phyloP scores from a whole-genome alignment of 139 green algal genomes.

The Yamagishiella unicocca region DNA sequence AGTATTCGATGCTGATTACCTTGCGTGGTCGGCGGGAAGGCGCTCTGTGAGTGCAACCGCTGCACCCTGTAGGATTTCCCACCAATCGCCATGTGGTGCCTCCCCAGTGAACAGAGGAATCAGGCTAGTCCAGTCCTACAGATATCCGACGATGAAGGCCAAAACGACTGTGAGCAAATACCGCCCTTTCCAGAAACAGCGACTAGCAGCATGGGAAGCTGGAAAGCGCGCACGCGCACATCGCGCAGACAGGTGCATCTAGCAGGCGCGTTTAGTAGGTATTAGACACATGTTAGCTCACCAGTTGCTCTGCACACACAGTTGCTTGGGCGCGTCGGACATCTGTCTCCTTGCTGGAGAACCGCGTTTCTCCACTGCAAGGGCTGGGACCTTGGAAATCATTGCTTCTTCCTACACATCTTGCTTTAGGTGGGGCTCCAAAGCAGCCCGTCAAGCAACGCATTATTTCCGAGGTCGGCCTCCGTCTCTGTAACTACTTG shows the following conservation, averaged over 20 bases:
- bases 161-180: no score
- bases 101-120: background rate
- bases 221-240: background rate
- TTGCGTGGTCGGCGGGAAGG: background rate
- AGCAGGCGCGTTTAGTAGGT: no score
- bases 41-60: background rate
- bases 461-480: background rate
- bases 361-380: background rate
- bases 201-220: background rate
- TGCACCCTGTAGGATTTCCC: constrained; percentile 2
- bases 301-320: background rate
- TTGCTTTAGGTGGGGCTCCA: background rate
- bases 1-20: no score
- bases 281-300: no score
- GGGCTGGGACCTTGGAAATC: background rate
- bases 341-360: background rate
- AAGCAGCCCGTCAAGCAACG: constrained; percentile 6
- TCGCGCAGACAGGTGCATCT: no score
- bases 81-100: background rate
- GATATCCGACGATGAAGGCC: no score
- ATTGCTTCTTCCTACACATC: background rate
- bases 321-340: background rate
- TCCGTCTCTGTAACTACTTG: no score
- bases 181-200: no score
- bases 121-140: background rate